phyloP scores from a whole-genome alignment of 352 stramenopile species.

The Aphanomyces stellatus region DNA sequence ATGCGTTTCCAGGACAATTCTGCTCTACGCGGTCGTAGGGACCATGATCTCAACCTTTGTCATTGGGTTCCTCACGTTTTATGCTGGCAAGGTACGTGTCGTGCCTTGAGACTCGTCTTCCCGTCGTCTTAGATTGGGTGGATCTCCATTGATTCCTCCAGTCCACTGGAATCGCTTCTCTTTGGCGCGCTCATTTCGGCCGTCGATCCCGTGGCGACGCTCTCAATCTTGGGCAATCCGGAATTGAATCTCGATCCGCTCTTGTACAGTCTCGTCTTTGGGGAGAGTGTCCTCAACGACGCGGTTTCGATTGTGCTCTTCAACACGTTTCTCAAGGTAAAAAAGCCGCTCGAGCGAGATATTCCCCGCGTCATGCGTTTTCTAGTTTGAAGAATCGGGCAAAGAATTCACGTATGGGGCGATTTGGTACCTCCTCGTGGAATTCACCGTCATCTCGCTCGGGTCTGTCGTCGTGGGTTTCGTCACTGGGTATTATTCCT shows the following conservation, averaged over 20 bases:
- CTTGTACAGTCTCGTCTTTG: conserved; percentile 91
- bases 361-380: too few species aligned
- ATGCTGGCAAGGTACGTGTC: conserved; percentile 44
- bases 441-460: conserved; percentile 72
- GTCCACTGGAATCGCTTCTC: conserved; percentile 90
- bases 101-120: not conserved
- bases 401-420: conserved; percentile 57
- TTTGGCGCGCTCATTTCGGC: conserved; percentile 94
- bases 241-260: conserved; percentile 87
- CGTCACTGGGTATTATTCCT: conserved; percentile 40
- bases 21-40: conserved; percentile 91
- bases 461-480: conserved; percentile 72
- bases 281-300: conserved; percentile 96
- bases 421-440: conserved; percentile 49
- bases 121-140: conserved; percentile 34
- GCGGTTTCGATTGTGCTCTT: conserved; percentile 97
- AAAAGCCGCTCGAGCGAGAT: too few species aligned
- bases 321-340: conserved; percentile 92
- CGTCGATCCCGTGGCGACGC: conserved; percentile 94
- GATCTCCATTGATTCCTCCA: conserved; percentile 86
- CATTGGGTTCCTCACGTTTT: conserved; percentile 92
- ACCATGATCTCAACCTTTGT: conserved; percentile 95
- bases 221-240: conserved; percentile 92
- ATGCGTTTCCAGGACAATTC: conserved; percentile 72
- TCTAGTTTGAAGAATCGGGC: conserved; percentile 65